Evolutionary conservation across 805 yeast genomes (phyloP).

Genomic region (Ogataea angusta): DNA sequence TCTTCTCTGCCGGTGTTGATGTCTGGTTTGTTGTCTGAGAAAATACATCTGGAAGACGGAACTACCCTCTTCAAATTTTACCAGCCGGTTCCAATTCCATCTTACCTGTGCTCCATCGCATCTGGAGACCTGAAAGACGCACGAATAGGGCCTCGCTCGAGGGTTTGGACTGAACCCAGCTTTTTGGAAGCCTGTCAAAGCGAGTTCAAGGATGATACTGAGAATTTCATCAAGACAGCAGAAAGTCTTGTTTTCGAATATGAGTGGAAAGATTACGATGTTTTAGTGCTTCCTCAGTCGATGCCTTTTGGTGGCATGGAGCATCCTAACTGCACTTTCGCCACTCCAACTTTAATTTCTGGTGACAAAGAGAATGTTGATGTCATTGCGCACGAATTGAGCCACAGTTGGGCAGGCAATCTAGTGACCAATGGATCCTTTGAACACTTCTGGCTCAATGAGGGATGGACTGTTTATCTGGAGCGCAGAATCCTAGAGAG

Average conservation of each 20-base stretch:
- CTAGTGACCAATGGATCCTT: conserved; percentile 86
- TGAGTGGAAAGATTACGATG: conserved; percentile 83
- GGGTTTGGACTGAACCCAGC: conserved; percentile 74
- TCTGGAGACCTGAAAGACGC: conserved; percentile 72
- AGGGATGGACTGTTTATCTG: conserved; percentile 93
- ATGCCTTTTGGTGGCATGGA: conserved; percentile 95
- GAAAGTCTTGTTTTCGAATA: conserved; percentile 73
- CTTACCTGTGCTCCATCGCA: conserved; percentile 80
- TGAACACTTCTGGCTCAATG: conserved; percentile 94
- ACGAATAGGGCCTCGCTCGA: conserved; percentile 81
- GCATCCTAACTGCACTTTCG: conserved; percentile 86
- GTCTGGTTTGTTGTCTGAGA: conserved; percentile 47
- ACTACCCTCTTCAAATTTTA: conserved; percentile 44
- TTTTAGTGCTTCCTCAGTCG: conserved; percentile 71
- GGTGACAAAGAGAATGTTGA: conserved; percentile 84
- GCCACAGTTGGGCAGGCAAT: conserved; percentile 93
- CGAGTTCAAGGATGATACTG: conserved; percentile 81
- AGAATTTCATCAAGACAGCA: conserved; percentile 72
- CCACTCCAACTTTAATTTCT: conserved; percentile 82
- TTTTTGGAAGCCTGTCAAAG: conserved; percentile 64
- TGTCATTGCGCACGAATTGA: conserved; percentile 89
- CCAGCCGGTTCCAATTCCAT: conserved; percentile 83
- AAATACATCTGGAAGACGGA: conserved; percentile 33
- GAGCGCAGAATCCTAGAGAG: conserved; percentile 80
- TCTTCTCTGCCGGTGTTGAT: conserved; percentile 71